Base-by-base conservation (phyloP, 2,329 filamentous ascomycete species). In the Ascochyta fabae region DNA sequence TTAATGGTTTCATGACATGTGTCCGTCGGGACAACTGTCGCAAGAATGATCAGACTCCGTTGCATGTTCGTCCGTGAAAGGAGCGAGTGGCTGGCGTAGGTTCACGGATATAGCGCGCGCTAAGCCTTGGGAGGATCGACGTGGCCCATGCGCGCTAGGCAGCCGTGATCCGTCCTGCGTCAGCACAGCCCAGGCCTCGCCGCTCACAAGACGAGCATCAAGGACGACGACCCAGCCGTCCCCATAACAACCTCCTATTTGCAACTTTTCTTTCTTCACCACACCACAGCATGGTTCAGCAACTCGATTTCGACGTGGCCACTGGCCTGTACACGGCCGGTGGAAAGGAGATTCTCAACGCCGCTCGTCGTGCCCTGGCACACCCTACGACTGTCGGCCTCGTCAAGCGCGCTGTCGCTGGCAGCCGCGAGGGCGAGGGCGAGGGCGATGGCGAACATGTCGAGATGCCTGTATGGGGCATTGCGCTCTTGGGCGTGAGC, bases 401-500 rank as follows among this genome's bases (percentile, higher is more conserved):
- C 38, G 54, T 69, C 56, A 74, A 72, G 68, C 67, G 72, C 55
- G 64, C 66, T 31, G 52, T 64, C 13, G 35, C 42, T 31, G 56
- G 29, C 48, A 38, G 24, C 24, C 19, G 19, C 19, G 19, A 12
- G 3, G 27, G 9, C 27, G 27, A 59, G 44, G 16, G 16, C 16
- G 16, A 58, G 2, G 33, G 42, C 27, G 27, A 64, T 4, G 46
- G 39, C 12, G 59, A 59, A 6, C 19, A 58, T 29, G 35, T 70
- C 6, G 59, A 75, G 51, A 58, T 77, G 16, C 69, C 75, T 0
- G 58, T 43, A 1, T 74, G 71, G 70, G 70, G 70, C 24, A 44
- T 65, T 10, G 54, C 58, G 3, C 35, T 74, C 45, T 40, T 77
- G 58, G 56, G 67, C 31, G 56, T 75, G 46, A 79, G 76, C 42